These are phyloP conservation scores for Myxozyma neglecta DNA, from an alignment of 805 yeast genomes.

Conservation along the genomic window DNA sequence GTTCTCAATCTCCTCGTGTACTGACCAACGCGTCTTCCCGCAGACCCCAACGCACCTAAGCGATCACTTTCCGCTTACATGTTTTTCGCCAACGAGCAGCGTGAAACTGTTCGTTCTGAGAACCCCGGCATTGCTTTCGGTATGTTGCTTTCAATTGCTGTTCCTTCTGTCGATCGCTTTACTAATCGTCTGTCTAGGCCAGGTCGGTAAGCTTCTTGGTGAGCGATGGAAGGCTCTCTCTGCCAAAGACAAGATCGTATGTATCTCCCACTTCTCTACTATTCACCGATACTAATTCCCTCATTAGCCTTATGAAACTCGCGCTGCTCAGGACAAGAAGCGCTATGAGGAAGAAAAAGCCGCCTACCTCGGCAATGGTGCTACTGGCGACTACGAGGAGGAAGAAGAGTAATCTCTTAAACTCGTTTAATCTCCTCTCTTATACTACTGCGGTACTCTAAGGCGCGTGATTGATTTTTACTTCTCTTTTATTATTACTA, in stretches of 20 bases:
- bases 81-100: constrained; percentile 97
- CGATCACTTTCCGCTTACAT: constrained; percentile 97
- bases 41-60: constrained; percentile 98
- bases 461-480: not conserved
- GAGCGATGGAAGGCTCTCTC: constrained; percentile 93
- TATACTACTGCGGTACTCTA: not conserved
- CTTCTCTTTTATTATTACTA: constrained; percentile 22
- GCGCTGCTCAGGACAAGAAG: constrained; percentile 95
- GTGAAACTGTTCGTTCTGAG: constrained; percentile 92
- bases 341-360: constrained; percentile 97
- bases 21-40: not conserved
- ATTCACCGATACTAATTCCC: not conserved
- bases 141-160: constrained; percentile 37
- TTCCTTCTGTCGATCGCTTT: not conserved
- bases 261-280: not conserved
- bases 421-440: not conserved
- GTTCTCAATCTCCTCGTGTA: not conserved
- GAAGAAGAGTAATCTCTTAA: constrained; percentile 32
- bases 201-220: constrained; percentile 92
- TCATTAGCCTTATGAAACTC: constrained; percentile 73
- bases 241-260: constrained; percentile 65
- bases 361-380: constrained; percentile 59
- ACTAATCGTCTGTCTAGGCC: constrained; percentile 39
- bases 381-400: constrained; percentile 38
- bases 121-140: constrained; percentile 94